phyloP scores from a whole-genome alignment of 176 grass and related monocot species.

The Aegilops bicornis region DNA sequence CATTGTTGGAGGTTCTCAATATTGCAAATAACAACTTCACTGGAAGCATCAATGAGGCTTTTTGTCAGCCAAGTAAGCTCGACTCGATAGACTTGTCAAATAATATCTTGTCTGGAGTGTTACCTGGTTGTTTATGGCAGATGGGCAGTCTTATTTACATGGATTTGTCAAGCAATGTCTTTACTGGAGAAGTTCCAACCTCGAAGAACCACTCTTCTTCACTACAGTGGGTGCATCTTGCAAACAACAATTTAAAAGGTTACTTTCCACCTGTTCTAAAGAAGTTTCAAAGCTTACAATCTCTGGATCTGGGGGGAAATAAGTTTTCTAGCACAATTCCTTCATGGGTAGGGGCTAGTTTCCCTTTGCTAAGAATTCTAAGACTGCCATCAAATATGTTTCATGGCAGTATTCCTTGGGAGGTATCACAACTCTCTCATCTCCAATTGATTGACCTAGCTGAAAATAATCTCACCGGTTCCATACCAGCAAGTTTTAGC shows the following conservation, averaged over 20 bases:
- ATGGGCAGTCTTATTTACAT: background rate
- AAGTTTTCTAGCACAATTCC: constrained; percentile 15
- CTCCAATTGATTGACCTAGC: constrained; percentile 35
- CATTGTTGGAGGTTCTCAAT: background rate
- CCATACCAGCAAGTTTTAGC: background rate
- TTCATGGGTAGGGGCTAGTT: background rate
- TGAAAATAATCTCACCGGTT: constrained; percentile 30
- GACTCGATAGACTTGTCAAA: background rate
- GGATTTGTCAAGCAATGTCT: constrained; percentile 16
- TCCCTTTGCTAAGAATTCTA: background rate
- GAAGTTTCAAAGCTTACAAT: background rate
- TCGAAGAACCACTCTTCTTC: no score
- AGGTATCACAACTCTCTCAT: constrained; percentile 14
- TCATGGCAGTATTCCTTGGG: constrained; percentile 23
- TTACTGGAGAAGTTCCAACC: background rate
- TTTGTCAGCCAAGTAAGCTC: background rate
- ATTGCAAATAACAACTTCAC: background rate
- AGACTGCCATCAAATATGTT: constrained; percentile 24
- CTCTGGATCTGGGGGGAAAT: constrained; percentile 1
- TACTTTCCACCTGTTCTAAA: background rate
- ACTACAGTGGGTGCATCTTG: no score
- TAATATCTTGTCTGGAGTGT: constrained; percentile 22
- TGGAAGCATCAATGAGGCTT: background rate
- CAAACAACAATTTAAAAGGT: constrained; percentile 15
- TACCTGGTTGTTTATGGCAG: constrained; percentile 31